Conservation (phyloP, 441 rosid genomes). For the Gossypium aridum region DNA sequence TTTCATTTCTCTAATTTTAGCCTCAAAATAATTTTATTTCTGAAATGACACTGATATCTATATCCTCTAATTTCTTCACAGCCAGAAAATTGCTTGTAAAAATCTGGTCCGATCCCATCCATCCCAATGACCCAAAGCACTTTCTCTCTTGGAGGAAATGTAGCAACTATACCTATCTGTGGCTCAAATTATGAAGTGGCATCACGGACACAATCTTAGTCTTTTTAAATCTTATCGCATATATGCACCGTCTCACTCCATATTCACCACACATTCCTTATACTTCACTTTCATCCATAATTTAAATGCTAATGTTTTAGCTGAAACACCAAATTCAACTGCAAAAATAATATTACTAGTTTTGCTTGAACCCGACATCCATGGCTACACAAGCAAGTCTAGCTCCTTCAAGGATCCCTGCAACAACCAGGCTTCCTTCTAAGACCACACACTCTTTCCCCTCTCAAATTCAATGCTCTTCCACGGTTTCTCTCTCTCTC, state of each 20-base stretch:
- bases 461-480: constrained; percentile 46
- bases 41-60: too few species aligned
- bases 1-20: background rate
- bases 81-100: background rate
- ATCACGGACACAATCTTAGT: constrained; percentile 26
- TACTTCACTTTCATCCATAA: constrained; percentile 39
- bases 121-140: background rate
- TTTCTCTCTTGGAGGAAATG: background rate
- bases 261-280: constrained; percentile 49
- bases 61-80: background rate
- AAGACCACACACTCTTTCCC: constrained; percentile 57
- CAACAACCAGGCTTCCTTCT: constrained; percentile 54
- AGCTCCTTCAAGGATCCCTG: constrained; percentile 72
- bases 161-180: constrained; percentile 8
- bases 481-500: constrained; percentile 34
- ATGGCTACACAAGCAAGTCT: constrained; percentile 95
- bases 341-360: background rate
- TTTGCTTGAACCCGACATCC: constrained; percentile 30
- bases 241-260: constrained; percentile 19
- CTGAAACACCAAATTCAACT: background rate
- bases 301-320: background rate
- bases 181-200: constrained; percentile 22
- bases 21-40: background rate
- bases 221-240: background rate
- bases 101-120: background rate